Evolutionary conservation across 1,284 basidiomycete species (phyloP).

Genomic region (Polyporus tsugae): DNA sequence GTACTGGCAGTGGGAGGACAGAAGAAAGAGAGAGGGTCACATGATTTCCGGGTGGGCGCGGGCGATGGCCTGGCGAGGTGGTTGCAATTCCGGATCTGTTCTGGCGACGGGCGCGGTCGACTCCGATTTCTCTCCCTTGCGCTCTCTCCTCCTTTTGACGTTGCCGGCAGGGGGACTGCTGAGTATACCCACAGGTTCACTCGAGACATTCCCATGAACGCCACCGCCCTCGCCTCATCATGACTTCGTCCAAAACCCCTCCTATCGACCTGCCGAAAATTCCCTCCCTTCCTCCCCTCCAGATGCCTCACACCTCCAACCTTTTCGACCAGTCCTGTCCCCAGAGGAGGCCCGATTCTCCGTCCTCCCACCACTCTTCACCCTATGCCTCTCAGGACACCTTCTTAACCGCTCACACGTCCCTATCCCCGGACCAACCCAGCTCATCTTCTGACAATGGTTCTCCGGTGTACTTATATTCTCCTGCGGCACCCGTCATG

Average conservation of each 20-base stretch:
- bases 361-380: conserved; percentile 35
- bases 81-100: conserved; percentile 19
- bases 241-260: conserved; percentile 40
- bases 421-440: conserved; percentile 39
- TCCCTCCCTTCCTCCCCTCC: conserved; percentile 54
- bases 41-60: conserved; percentile 27
- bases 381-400: conserved; percentile 46
- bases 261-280: conserved; percentile 51
- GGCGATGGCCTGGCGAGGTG: conserved; percentile 22
- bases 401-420: conserved; percentile 43
- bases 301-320: conserved; percentile 47
- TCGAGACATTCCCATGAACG: conserved; percentile 37
- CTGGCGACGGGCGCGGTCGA: conserved; percentile 23
- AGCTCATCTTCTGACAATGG: conserved; percentile 34
- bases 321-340: conserved; percentile 25
- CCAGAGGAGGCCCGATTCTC: conserved; percentile 35
- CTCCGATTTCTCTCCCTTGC: conserved; percentile 4
- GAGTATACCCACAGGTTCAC: conserved; percentile 16
- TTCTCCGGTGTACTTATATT: conserved; percentile 34
- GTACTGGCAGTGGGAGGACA: not conserved
- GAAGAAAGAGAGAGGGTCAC: conserved; percentile 18
- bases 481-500: conserved; percentile 34
- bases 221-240: conserved; percentile 40
- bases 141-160: not conserved
- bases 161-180: conserved; percentile 20